Evolutionary conservation across 2,329 filamentous ascomycete species (phyloP).

Genomic region (Diaporthe sp.): DNA sequence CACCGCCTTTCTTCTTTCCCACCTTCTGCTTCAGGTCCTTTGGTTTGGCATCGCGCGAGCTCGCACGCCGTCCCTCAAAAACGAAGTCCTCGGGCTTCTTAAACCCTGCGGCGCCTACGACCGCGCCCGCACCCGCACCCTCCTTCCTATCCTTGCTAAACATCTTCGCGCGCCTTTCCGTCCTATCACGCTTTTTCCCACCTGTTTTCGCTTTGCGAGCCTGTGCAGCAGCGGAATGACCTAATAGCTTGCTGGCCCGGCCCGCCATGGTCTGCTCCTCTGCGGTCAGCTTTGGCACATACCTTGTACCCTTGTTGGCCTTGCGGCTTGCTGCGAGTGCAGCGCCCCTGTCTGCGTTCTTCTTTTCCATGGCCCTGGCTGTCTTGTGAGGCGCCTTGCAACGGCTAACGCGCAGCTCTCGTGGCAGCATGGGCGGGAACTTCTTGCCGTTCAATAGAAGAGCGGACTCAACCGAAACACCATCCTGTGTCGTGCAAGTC

Average conservation of each 20-base stretch:
- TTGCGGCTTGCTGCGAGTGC: conserved; percentile 39
- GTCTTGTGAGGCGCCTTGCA: conserved; percentile 80
- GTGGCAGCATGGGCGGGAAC: conserved; percentile 93
- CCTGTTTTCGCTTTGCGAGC: conserved; percentile 24
- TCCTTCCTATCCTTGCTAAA: conserved; percentile 23
- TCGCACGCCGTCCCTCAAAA: conserved; percentile 85
- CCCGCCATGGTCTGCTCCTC: conserved; percentile 78
- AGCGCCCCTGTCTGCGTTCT: conserved; percentile 47
- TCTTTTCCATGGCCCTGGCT: conserved; percentile 61
- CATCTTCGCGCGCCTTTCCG: conserved; percentile 16
- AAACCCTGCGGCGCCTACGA: conserved; percentile 50
- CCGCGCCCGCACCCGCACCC: conserved; percentile 45
- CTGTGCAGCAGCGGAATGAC: conserved; percentile 68
- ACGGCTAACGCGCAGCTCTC: conserved; percentile 84
- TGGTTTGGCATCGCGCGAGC: conserved; percentile 70
- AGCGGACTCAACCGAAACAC: conserved; percentile 90
- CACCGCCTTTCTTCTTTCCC: conserved; percentile 55
- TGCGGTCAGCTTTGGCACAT: conserved; percentile 76
- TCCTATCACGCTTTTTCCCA: conserved; percentile 20
- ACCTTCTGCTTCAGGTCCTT: conserved; percentile 71
- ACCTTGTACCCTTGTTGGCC: conserved; percentile 57
- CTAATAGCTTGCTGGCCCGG: conserved; percentile 79
- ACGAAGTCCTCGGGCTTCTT: conserved; percentile 76
- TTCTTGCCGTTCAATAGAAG: conserved; percentile 90
- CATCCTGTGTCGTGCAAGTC: conserved; percentile 63